A percentile compares a stretch with the other conserved stretches of the same genome.
Conservation (phyloP, 1,284 basidiomycete genomes). For the Austroboletus olivaceoglutinosus region DNA sequence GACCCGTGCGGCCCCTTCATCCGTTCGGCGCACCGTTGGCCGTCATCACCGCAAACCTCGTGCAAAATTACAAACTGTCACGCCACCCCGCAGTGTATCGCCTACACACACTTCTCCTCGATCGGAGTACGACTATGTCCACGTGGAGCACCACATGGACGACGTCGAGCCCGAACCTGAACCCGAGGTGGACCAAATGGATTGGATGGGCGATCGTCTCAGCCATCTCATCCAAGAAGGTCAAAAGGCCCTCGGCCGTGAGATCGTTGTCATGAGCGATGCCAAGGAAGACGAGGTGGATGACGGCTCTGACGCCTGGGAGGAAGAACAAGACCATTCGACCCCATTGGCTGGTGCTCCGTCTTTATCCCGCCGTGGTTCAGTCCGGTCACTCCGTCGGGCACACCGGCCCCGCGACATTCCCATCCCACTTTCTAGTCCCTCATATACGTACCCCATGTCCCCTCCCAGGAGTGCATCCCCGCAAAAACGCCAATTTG, state of each 20-base stretch:
- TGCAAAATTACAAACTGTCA: conserved; percentile 23
- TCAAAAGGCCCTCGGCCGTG: conserved; percentile 63
- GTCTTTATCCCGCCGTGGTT: conserved; percentile 26
- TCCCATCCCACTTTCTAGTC: conserved; percentile 29
- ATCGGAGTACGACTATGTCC: conserved; percentile 41
- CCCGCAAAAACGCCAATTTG: conserved; percentile 35
- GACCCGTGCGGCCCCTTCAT: conserved; percentile 28
- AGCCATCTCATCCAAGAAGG: conserved; percentile 69
- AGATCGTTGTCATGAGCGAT: conserved; percentile 72
- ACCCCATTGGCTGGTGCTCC: conserved; percentile 11
- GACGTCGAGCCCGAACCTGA: conserved; percentile 25
- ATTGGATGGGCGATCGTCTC: conserved; percentile 70
- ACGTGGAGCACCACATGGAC: conserved; percentile 15
- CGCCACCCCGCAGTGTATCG: conserved; percentile 28
- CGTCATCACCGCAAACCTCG: conserved; percentile 37
- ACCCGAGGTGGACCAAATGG: conserved; percentile 51
- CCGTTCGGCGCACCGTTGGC: conserved; percentile 32
- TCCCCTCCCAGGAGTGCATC: conserved; percentile 31
- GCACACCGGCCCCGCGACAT: conserved; percentile 30
- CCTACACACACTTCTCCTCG: conserved; percentile 29
- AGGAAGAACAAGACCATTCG: conserved; percentile 45
- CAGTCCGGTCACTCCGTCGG: conserved; percentile 29
- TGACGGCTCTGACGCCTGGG: conserved; percentile 69
- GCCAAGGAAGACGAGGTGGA: conserved; percentile 68
- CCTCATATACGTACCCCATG: conserved; percentile 22